Conservation (phyloP, 164 flowering plant species). For the Dillenia turbinata region DNA sequence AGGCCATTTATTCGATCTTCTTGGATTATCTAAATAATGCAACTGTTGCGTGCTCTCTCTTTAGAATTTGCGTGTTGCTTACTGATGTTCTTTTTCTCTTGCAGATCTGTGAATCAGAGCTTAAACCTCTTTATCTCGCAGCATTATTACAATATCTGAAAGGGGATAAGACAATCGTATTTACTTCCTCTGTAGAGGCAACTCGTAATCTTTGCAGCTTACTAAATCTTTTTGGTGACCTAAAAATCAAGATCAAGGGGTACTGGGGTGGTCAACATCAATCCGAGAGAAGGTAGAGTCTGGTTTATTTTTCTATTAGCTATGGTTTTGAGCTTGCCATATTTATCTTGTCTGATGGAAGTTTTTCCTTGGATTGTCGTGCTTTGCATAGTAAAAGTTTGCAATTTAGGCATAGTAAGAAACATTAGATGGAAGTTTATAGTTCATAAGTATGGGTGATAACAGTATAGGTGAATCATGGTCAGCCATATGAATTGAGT, state of each 20-base stretch:
- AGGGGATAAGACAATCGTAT: slow-evolving; percentile 77
- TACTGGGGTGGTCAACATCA: slow-evolving; percentile 84
- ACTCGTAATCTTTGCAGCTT: slow-evolving; percentile 71
- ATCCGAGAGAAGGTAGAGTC: slow-evolving; percentile 64
- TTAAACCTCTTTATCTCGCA: slow-evolving; percentile 72
- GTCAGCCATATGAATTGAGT: no score
- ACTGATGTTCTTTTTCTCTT: slow-evolving; percentile 1
- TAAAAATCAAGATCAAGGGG: slow-evolving; percentile 57
- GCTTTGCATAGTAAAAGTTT: no score
- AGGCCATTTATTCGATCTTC: no score
- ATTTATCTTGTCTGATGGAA: no score
- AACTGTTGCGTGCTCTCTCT: background rate
- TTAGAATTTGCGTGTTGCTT: background rate
- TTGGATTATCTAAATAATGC: no score
- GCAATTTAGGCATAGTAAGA: no score
- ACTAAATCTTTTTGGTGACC: slow-evolving; percentile 57
- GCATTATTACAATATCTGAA: slow-evolving; percentile 60
- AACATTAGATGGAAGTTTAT: no score
- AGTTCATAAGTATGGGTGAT: no score
- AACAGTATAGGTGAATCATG: no score
- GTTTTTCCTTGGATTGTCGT: no score
- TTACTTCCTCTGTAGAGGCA: slow-evolving; percentile 78
- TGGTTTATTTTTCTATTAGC: no score
- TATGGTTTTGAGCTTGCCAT: no score
- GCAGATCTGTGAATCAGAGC: slow-evolving; percentile 73